Conservation (phyloP, 768 basidiomycete genomes). For the Mycena crocata region DNA sequence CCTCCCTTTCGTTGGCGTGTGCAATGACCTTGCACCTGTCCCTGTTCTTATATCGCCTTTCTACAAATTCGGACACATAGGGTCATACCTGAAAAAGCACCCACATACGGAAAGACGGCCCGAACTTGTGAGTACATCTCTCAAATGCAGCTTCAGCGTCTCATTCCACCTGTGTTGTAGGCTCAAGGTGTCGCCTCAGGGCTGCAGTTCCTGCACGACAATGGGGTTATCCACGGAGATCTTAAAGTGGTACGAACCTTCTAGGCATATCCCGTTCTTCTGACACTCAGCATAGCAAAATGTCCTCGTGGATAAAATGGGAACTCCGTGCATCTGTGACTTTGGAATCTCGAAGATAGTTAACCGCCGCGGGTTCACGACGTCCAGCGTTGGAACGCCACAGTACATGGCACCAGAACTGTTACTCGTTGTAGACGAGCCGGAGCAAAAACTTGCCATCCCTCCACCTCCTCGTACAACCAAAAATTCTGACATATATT, state of each 20-base stretch:
- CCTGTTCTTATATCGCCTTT: slow-evolving; percentile 29
- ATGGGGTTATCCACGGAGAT: slow-evolving; percentile 18
- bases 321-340: slow-evolving; percentile 22
- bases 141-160: neutral
- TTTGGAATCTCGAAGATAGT: slow-evolving; percentile 29
- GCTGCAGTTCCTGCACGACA: slow-evolving; percentile 1
- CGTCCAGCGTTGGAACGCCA: slow-evolving; percentile 23
- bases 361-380: slow-evolving; percentile 17
- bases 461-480: slow-evolving; percentile 8
- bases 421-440: slow-evolving; percentile 19
- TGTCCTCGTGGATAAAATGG: slow-evolving; percentile 23
- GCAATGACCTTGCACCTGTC: slow-evolving; percentile 19
- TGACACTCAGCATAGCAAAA: slow-evolving; percentile 14
- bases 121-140: slow-evolving; percentile 3
- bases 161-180: neutral
- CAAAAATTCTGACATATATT: slow-evolving; percentile 25
- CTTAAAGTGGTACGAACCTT: slow-evolving; percentile 18
- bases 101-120: neutral
- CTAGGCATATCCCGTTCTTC: neutral
- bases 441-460: neutral
- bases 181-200: neutral
- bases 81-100: slow-evolving; percentile 14
- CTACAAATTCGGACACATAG: slow-evolving; percentile 24
- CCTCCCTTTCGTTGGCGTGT: slow-evolving; percentile 26
- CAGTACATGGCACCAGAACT: slow-evolving; percentile 30